Base-by-base conservation (phyloP, 768 basidiomycete genomes). In the Daedaleopsis nitida region DNA sequence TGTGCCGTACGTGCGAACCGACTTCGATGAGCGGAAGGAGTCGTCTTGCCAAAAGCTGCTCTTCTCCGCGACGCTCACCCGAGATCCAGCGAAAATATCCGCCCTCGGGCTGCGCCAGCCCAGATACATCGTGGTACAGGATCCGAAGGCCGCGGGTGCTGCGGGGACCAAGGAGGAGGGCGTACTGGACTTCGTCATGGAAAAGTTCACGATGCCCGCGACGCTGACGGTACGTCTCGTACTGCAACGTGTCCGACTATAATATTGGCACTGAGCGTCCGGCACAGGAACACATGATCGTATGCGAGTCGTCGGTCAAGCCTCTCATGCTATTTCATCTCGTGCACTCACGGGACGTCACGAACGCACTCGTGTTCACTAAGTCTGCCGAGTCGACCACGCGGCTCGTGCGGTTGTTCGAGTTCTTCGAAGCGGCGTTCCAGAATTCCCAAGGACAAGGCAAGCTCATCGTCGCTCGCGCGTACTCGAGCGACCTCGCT, bases 61-160 rank as follows among this genome's bases (percentile, higher is more conserved):
- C 9, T 97, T 99, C 77, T 97, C 95, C 11, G 97, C 97, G 0
- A 99, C 97, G 0, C 82, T 98, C 34, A 97, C 96, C 0, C 84
- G 88, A 10, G 95, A 98, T 76, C 96, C 97, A 0, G 88, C 90
- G n/a, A 96, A 92, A 68, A 88, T 98, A 45, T 88, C 89, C 8
- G 86, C 92, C 0, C 79, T 99, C 39, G 83, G 87, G 49, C 76
- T 99, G 42, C 77, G 84, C 58, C 76, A 90, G 57, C 91, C 96
- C 1, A 88, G 91, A 68, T 99, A 97, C 74, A 91, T 96, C 64
- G 83, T 97, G 47, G 88, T 98, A 23, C 89, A 90, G 69, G 82
- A 81, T 50, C 42, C 39, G n/a, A 64, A 59, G 39, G 66, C 59
- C 47, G 73, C 73, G 19, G 76, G 75, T 21, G 72, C 69, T 43